phyloP scores from a whole-genome alignment of 768 basidiomycete species.

The Pleurotus tuber-regium region DNA sequence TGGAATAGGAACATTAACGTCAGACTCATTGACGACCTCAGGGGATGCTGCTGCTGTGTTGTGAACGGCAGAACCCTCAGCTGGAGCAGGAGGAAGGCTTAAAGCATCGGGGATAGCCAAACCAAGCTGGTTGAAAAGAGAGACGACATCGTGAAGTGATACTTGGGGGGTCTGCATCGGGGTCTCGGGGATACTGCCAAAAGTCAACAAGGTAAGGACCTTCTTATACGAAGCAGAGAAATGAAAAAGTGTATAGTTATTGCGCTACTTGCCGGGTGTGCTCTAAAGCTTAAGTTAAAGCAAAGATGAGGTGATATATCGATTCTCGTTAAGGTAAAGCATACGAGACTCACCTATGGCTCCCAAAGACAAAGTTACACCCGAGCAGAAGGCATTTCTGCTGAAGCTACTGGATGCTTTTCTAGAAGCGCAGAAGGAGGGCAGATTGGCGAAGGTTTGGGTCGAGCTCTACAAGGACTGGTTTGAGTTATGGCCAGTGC shows the following conservation, averaged over 20 bases:
- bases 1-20: too few relatives aligned
- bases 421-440: background rate
- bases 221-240: background rate
- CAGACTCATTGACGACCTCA: too few relatives aligned
- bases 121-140: too few relatives aligned
- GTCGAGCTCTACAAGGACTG: background rate
- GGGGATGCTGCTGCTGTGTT: too few relatives aligned
- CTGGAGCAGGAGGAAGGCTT: too few relatives aligned
- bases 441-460: background rate
- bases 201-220: too few relatives aligned
- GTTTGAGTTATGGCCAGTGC: background rate
- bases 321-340: background rate
- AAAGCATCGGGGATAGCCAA: too few relatives aligned
- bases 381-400: background rate
- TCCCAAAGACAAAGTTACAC: background rate
- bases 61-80: too few relatives aligned
- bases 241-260: background rate
- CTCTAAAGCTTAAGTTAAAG: background rate
- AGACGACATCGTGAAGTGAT: too few relatives aligned
- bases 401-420: background rate
- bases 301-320: background rate
- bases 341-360: background rate
- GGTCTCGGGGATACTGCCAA: too few relatives aligned
- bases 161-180: too few relatives aligned
- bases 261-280: background rate